These are phyloP conservation scores for Scheffersomyces parashehatae DNA, from an alignment of 1,139 yeast genomes.

Conservation along the genomic window DNA sequence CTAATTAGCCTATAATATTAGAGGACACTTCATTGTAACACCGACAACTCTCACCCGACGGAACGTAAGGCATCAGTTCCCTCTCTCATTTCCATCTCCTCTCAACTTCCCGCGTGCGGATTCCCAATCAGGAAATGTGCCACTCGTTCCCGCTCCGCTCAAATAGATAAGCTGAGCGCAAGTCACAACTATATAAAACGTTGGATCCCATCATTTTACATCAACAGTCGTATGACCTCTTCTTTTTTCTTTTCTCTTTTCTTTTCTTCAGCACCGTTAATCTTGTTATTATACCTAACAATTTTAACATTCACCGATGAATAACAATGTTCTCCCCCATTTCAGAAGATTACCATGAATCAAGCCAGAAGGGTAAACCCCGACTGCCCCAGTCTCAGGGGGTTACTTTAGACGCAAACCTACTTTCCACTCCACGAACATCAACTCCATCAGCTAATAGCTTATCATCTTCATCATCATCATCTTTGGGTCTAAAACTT, in stretches of 20 bases:
- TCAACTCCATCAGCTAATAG: conserved; percentile 1
- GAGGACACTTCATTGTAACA: too few species aligned
- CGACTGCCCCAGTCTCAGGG: conserved; percentile 50
- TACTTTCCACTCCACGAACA: conserved; percentile 2
- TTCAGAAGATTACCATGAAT: conserved; percentile 40
- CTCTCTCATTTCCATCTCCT: too few species aligned
- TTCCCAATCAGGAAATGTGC: not conserved
- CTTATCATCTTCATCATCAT: conserved; percentile 1
- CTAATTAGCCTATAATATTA: too few species aligned
- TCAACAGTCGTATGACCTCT: not conserved
- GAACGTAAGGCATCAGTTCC: too few species aligned
- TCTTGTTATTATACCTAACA: conserved; percentile 1
- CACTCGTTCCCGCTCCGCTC: not conserved
- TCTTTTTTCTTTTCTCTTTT: not conserved
- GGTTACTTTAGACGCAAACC: conserved; percentile 9
- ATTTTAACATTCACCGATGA: conserved; percentile 6
- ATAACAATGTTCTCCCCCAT: conserved; percentile 24
- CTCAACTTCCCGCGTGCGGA: too few species aligned
- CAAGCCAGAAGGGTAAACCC: conserved; percentile 35
- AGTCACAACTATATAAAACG: not conserved
- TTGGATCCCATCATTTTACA: not conserved
- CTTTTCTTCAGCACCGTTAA: not conserved
- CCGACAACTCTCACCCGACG: too few species aligned
- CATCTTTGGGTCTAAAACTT: not conserved
- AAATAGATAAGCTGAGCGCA: not conserved